These are phyloP conservation scores for Monilinia aucupariae DNA, from an alignment of 2,329 filamentous ascomycete genomes.

Conservation along the genomic window DNA sequence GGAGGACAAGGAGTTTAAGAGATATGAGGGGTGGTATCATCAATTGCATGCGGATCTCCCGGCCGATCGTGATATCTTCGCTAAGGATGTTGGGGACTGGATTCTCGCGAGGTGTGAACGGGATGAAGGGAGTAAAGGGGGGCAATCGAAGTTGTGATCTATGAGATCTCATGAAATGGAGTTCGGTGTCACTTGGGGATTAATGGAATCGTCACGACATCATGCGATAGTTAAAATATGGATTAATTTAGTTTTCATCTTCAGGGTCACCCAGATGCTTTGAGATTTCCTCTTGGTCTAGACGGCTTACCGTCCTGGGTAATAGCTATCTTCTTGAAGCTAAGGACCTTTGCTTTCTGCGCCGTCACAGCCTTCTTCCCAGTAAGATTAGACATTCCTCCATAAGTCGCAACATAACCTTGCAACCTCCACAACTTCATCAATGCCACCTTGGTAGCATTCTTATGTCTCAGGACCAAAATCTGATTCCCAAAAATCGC, in stretches of 20 bases:
- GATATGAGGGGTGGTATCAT: slow-evolving; percentile 75
- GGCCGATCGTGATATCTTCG: slow-evolving; percentile 38
- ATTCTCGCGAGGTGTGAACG: slow-evolving; percentile 42
- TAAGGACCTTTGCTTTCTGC: background rate
- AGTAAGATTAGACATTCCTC: background rate
- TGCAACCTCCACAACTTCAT: slow-evolving; percentile 53
- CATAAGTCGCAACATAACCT: slow-evolving; percentile 43
- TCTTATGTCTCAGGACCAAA: slow-evolving; percentile 40
- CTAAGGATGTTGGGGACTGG: slow-evolving; percentile 60
- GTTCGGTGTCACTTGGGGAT: background rate
- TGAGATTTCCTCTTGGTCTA: background rate
- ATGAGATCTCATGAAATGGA: background rate
- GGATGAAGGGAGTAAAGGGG: slow-evolving; percentile 10
- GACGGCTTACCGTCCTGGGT: background rate
- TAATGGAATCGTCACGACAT: background rate
- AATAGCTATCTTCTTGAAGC: background rate
- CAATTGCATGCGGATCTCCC: slow-evolving; percentile 57
- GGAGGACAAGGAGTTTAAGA: slow-evolving; percentile 64
- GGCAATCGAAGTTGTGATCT: slow-evolving; percentile 24
- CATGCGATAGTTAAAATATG: background rate
- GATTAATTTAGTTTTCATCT: background rate
- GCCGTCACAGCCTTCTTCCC: background rate
- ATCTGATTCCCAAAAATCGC: slow-evolving; percentile 33
- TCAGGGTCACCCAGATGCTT: background rate
- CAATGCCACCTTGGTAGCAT: slow-evolving; percentile 43